These are phyloP conservation scores for Colletotrichum chrysophilum DNA, from an alignment of 2,329 filamentous ascomycete genomes.

Conservation along the genomic window DNA sequence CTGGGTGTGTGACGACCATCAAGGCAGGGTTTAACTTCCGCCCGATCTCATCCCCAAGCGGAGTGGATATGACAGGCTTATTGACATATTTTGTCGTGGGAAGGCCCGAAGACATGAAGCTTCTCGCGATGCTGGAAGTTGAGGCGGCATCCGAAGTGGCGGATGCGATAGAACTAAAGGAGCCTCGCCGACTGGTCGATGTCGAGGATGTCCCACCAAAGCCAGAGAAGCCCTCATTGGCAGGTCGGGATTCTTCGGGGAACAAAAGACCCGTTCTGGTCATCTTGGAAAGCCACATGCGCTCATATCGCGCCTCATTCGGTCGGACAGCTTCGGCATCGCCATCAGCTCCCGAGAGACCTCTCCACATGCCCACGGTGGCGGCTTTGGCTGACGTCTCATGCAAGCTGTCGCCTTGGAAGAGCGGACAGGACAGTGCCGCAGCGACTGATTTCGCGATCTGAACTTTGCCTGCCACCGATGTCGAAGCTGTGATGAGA, in stretches of 20 bases:
- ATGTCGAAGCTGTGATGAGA: constrained; percentile 29
- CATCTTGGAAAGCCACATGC: constrained; percentile 37
- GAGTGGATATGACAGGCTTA: not conserved
- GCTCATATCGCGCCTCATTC: constrained; percentile 31
- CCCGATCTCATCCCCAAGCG: constrained; percentile 15
- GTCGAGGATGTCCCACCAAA: constrained; percentile 29
- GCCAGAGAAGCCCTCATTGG: constrained; percentile 31
- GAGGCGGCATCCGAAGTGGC: not conserved
- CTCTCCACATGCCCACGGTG: constrained; percentile 12
- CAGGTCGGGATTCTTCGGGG: constrained; percentile 34
- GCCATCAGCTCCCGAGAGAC: not conserved
- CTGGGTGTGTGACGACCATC: constrained; percentile 34
- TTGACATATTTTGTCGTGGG: not conserved
- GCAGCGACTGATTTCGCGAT: constrained; percentile 30
- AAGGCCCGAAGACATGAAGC: not conserved
- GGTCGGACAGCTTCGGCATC: not conserved
- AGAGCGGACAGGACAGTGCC: constrained; percentile 29
- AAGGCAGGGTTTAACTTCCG: constrained; percentile 29
- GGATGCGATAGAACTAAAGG: constrained; percentile 25
- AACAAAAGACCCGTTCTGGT: constrained; percentile 34
- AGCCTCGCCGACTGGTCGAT: constrained; percentile 29
- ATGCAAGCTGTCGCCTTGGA: constrained; percentile 34
- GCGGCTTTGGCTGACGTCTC: constrained; percentile 33
- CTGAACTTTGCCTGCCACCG: constrained; percentile 32
- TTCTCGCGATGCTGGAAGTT: not conserved